Evolutionary conservation across 176 grass and related monocot genomes (phyloP).

Genomic region (Saccharum officinarum): DNA sequence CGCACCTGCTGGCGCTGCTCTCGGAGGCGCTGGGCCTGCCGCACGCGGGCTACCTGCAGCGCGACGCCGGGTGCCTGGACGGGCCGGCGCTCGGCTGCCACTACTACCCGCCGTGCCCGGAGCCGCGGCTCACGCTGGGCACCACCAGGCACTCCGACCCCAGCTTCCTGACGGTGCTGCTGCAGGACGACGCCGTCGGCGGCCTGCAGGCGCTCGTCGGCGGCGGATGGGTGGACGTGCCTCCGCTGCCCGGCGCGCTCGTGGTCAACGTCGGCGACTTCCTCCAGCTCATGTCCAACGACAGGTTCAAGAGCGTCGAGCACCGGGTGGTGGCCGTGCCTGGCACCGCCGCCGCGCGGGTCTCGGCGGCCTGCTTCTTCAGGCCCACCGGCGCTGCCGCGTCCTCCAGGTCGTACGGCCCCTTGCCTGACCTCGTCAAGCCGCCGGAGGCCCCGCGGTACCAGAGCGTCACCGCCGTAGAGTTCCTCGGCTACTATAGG

Average conservation of each 20-base stretch:
- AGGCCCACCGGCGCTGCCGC: neutral
- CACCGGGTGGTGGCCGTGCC: slow-evolving; percentile 58
- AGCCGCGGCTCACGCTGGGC: slow-evolving; percentile 49
- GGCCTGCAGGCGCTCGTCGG: slow-evolving; percentile 54
- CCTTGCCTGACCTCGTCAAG: slow-evolving; percentile 11
- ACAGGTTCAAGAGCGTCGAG: slow-evolving; percentile 53
- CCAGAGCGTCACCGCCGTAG: slow-evolving; percentile 37
- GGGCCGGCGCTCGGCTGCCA: slow-evolving; percentile 24
- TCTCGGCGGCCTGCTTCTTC: slow-evolving; percentile 61
- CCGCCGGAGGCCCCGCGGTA: neutral
- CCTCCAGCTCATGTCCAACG: slow-evolving; percentile 60
- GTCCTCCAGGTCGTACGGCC: slow-evolving; percentile 34
- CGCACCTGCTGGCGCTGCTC: slow-evolving; percentile 40
- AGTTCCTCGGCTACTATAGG: slow-evolving; percentile 39
- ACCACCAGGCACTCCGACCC: slow-evolving; percentile 44
- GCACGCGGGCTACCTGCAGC: neutral
- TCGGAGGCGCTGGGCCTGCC: slow-evolving; percentile 51
- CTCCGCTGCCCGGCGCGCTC: slow-evolving; percentile 43
- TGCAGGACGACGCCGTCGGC: slow-evolving; percentile 45
- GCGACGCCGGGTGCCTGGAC: slow-evolving; percentile 33
- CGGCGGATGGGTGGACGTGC: slow-evolving; percentile 46
- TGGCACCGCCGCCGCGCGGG: neutral
- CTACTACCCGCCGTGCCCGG: slow-evolving; percentile 64
- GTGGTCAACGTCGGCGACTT: slow-evolving; percentile 63
- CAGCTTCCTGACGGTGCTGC: slow-evolving; percentile 53